These are phyloP conservation scores for Raffaelea ambrosiae DNA, from an alignment of 2,329 filamentous ascomycete genomes.

Conservation along the genomic window DNA sequence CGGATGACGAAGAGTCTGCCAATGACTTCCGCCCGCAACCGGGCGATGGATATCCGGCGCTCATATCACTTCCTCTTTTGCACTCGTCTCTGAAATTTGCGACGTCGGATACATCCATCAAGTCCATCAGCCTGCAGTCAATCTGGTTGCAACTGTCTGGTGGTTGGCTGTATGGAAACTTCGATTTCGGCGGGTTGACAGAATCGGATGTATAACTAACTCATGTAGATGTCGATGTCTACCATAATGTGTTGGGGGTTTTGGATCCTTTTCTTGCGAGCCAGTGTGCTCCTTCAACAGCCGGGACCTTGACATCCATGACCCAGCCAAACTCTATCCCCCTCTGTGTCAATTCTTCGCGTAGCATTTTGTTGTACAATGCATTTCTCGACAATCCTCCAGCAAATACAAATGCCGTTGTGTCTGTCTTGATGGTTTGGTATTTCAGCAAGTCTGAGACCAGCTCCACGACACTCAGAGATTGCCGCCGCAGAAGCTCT, in stretches of 20 bases:
- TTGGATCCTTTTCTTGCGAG: neutral
- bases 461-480: conserved; percentile 1
- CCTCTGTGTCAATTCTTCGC: neutral
- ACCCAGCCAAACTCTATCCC: neutral
- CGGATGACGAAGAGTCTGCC: neutral
- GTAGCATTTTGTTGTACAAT: conserved; percentile 1
- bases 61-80: neutral
- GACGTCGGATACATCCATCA: neutral
- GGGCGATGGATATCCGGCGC: conserved; percentile 3
- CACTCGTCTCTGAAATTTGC: neutral
- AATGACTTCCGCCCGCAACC: conserved; percentile 4
- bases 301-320: no score
- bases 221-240: no score
- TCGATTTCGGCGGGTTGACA: neutral
- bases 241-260: neutral
- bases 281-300: conserved; percentile 4
- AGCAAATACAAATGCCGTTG: conserved; percentile 2
- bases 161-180: conserved; percentile 1
- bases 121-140: conserved; percentile 1
- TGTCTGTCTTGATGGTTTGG: conserved; percentile 1
- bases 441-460: neutral
- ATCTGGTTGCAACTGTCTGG: conserved; percentile 3
- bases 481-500: neutral
- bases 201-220: neutral
- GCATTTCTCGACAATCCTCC: conserved; percentile 1